Evolutionary conservation across 176 grass and related monocot genomes (phyloP), one percentile per base, ranked within the genome.

Genomic region (Zoysia pacifica): DNA sequence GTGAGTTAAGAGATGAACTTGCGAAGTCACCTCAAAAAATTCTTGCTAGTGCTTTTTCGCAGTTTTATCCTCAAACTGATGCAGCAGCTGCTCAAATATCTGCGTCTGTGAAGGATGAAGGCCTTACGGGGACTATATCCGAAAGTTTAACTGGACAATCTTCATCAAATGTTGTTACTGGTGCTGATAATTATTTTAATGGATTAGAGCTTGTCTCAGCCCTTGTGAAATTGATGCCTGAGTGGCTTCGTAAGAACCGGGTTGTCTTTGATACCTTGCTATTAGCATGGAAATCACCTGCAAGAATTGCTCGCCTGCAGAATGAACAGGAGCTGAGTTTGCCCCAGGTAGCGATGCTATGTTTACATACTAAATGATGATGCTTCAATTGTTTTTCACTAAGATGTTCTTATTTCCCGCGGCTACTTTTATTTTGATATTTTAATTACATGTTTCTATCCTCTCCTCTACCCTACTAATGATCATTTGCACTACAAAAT

Each of bases 141-240:
- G 93, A 95, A 41, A 89, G 62, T 83, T 89, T 89, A 68, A 70
- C 81, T 36, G 73, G 69, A 62, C 86, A 77, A 68, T 83, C 92
- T 51, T 93, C 88, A 69, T 78, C 81, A 69, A 89, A 86, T 73
- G 53, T 84, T 71, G 64, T 80, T 79, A 75, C 82, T 58, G 78
- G 82, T 74, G 78, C 90, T 76, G 96, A 99, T 76, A 88, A 86
- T 87, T 99, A 99, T 72, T 93, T 99, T 71, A 87, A 99, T 86
- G 96, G 96, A 74, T 75, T 99, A 43, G 96, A 95, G 47, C 96
- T 99, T 86, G 87, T 99, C 19, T 95, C 90, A 2, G 91, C 90
- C 65, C 80, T 95, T 79, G 92, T 95, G 68, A 99, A 95, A 81
- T 89, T 95, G 75, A 93, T 99, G 88, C 96, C 96, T n/a, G 93